Evolutionary conservation across 2,329 filamentous ascomycete species (phyloP).

Genomic region (Xylaria sp.): DNA sequence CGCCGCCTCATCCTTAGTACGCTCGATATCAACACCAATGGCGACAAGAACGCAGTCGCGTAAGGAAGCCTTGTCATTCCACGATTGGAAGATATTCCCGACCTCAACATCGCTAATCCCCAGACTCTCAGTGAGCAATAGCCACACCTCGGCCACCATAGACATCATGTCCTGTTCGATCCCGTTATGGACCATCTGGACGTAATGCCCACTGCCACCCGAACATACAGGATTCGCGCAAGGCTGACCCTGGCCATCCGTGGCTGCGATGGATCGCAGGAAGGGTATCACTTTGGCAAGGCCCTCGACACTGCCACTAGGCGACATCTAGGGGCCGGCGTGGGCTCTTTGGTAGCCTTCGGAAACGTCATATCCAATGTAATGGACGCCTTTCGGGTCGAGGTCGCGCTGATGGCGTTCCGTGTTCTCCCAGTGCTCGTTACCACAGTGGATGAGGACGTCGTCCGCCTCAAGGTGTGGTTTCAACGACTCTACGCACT

Average conservation of each 20-base stretch:
- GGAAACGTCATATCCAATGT: conserved; percentile 71
- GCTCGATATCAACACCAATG: conserved; percentile 67
- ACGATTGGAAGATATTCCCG: conserved; percentile 61
- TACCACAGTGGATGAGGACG: conserved; percentile 71
- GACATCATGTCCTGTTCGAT: conserved; percentile 76
- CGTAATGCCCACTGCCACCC: conserved; percentile 70
- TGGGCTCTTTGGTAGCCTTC: conserved; percentile 59
- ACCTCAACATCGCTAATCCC: conserved; percentile 66
- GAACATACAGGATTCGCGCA: conserved; percentile 53
- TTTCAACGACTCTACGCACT: conserved; percentile 44
- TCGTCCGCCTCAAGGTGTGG: conserved; percentile 63
- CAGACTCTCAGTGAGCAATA: conserved; percentile 63
- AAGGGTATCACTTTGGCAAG: conserved; percentile 1
- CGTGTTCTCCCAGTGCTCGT: conserved; percentile 70
- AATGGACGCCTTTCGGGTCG: conserved; percentile 62
- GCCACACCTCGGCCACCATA: conserved; percentile 73
- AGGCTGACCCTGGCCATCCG: not conserved
- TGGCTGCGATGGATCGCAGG: not conserved
- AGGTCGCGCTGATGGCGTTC: conserved; percentile 66
- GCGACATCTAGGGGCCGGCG: not conserved
- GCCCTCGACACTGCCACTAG: not conserved
- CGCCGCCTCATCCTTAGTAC: conserved; percentile 46
- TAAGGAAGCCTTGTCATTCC: conserved; percentile 64
- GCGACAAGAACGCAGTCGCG: conserved; percentile 64
- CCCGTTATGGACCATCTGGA: conserved; percentile 79